A percentile compares a stretch with the other conserved stretches of the same genome.
Conservation (phyloP, 176 grass and related monocot species). For the Avena insularis region DNA sequence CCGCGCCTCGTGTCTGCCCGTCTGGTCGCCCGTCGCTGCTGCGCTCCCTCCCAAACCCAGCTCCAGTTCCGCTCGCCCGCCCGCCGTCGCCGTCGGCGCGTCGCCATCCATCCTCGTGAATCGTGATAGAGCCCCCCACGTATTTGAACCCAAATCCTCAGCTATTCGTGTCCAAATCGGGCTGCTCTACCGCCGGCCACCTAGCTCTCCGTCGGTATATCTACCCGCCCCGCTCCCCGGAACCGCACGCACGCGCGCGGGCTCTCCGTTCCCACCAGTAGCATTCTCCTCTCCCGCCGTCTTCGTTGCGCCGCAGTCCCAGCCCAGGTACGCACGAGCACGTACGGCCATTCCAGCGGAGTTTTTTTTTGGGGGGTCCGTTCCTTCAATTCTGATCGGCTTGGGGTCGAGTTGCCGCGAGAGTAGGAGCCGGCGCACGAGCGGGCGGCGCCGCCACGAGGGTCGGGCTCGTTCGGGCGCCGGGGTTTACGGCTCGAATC, state of each 20-base stretch:
- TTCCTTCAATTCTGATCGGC: neutral
- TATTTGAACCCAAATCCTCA: too few species aligned
- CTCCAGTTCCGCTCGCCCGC: too few species aligned
- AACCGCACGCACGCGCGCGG: too few species aligned
- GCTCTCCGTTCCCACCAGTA: neutral
- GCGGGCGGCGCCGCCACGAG: neutral
- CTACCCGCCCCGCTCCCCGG: neutral
- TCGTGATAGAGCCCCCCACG: neutral
- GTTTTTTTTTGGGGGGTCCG: too few species aligned
- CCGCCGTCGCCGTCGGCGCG: neutral
- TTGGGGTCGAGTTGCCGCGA: neutral
- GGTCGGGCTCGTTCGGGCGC: neutral
- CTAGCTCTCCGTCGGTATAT: neutral
- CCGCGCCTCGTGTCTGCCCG: neutral
- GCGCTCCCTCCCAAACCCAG: too few species aligned
- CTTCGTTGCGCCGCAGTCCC: neutral
- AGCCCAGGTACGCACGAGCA: neutral
- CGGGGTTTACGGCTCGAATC: neutral
- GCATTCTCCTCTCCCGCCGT: neutral
- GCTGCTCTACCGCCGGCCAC: neutral
- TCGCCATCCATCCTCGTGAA: constrained; percentile 24
- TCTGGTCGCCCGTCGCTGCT: too few species aligned
- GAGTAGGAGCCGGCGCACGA: neutral
- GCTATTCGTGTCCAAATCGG: neutral
- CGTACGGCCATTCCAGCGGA: too few species aligned